A percentile compares a stretch with the other conserved stretches of the same genome.
Conservation (phyloP, 2,329 filamentous ascomycete species). For the Neonectria neomacrospora region DNA sequence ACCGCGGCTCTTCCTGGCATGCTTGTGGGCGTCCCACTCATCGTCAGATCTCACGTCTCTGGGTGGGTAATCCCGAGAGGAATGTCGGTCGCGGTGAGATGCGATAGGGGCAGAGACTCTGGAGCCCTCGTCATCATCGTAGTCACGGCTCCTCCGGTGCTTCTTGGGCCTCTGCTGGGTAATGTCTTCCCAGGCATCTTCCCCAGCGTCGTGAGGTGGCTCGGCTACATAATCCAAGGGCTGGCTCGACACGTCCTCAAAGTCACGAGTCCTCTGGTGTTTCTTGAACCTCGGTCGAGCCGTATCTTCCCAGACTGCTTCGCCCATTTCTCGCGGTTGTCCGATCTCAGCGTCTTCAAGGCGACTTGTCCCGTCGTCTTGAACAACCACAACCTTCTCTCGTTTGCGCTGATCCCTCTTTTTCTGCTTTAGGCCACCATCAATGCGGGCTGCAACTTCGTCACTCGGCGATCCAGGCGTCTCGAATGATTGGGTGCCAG, state of each 20-base stretch:
- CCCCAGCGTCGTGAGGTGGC: slow-evolving; percentile 32
- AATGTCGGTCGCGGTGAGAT: slow-evolving; percentile 43
- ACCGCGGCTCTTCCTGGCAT: slow-evolving; percentile 4
- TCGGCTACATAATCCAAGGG: slow-evolving; percentile 31
- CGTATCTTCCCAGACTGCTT: slow-evolving; percentile 43
- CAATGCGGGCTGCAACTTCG: slow-evolving; percentile 38
- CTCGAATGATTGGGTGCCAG: slow-evolving; percentile 7
- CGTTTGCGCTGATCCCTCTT: slow-evolving; percentile 55
- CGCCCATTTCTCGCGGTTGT: slow-evolving; percentile 31
- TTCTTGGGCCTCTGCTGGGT: slow-evolving; percentile 50
- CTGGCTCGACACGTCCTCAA: slow-evolving; percentile 37
- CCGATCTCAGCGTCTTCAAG: slow-evolving; percentile 32
- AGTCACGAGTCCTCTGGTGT: slow-evolving; percentile 44
- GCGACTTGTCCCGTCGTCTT: slow-evolving; percentile 39
- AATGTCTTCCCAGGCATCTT: slow-evolving; percentile 43
- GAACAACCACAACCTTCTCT: slow-evolving; percentile 51
- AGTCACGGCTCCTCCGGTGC: slow-evolving; percentile 41
- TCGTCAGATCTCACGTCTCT: slow-evolving; percentile 34
- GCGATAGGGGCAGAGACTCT: slow-evolving; percentile 46
- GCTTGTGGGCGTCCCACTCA: slow-evolving; percentile 10
- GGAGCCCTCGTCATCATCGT: slow-evolving; percentile 39
- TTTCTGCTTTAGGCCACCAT: slow-evolving; percentile 35
- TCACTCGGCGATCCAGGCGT: slow-evolving; percentile 28
- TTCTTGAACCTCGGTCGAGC: slow-evolving; percentile 50
- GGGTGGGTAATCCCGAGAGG: slow-evolving; percentile 23